Base-by-base conservation (phyloP, 2,329 filamentous ascomycete genomes). In the Penicillium sp. region DNA sequence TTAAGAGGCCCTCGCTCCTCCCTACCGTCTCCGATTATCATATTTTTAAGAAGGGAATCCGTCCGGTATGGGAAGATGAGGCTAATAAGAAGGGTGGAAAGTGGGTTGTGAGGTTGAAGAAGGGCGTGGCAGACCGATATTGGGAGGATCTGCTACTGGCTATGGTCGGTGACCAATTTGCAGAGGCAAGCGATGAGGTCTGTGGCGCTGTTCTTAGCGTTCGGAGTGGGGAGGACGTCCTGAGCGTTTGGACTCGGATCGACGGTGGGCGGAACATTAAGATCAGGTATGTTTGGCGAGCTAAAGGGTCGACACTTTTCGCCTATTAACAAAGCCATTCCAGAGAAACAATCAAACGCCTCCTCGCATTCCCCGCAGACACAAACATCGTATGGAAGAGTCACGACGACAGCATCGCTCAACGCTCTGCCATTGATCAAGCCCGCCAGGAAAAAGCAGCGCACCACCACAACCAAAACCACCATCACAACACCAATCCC, bases 61-160 rank as follows among this genome's bases (percentile, higher is more conserved):
- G 95, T 64, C 95, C 95, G 23, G 95, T 99, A 70, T 99, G 95
- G 95, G 95, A 99, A 78, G 95, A 99, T 70, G 93, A 97, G 51
- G 92, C 96, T 76, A 99, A 99, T 81, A 95, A 92, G 78, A 90
- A 89, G 69, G 95, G 95, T 58, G 95, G 95, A 56, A 99, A 99
- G 81, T 99, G 94, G 94, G 93, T 97, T 67, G 89, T 99, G 76
- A 87, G 94, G 68, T 82, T 99, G 75, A 97, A 97, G 86, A 99
- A 99, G 84, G 95, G 95, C 29, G 92, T 99, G 21, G 92, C 92
- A 19, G 95, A 98, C 78, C 88, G 94, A 59, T 97, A 96, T 78
- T 99, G 95, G 92, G 95, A 99, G 82, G 92, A 97, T 74, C 84
- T 98, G 54, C 82, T 98, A 63, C 83, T 98, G 70, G 93, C 92